These are phyloP conservation scores for Adansonia grandidieri DNA, from an alignment of 441 rosid species.

Conservation along the genomic window DNA sequence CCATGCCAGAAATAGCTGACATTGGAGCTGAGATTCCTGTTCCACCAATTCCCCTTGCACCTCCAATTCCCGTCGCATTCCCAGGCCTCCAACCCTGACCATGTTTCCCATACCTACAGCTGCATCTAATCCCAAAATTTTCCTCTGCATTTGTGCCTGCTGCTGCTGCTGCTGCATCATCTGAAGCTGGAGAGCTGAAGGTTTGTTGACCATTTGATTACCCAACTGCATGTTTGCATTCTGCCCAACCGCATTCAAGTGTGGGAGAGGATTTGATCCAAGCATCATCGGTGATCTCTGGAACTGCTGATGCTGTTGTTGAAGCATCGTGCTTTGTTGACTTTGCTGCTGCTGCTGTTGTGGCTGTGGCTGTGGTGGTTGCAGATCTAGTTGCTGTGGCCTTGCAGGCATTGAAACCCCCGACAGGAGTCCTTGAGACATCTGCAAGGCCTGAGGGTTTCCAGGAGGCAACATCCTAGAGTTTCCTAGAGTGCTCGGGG, in stretches of 20 bases:
- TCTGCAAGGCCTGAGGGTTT: constrained; percentile 72
- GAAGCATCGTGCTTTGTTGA: constrained; percentile 62
- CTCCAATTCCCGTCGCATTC: constrained; percentile 67
- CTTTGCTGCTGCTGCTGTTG: constrained; percentile 48
- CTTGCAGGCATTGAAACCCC: constrained; percentile 73
- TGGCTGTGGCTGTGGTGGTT: constrained; percentile 39
- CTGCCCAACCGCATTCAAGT: constrained; percentile 66
- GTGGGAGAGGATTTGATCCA: constrained; percentile 64
- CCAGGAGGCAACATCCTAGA: constrained; percentile 77
- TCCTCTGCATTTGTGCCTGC: constrained; percentile 65
- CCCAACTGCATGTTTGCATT: constrained; percentile 75
- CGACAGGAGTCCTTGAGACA: constrained; percentile 73
- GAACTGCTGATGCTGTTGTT: constrained; percentile 76
- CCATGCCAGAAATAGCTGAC: constrained; percentile 59
- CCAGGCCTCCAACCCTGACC: constrained; percentile 64
- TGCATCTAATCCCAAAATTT: constrained; percentile 73
- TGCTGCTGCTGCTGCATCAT: constrained; percentile 43
- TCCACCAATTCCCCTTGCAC: constrained; percentile 76
- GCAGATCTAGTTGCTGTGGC: constrained; percentile 62
- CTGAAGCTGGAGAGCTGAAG: constrained; percentile 75
- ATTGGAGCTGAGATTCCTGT: constrained; percentile 76
- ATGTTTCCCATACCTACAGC: constrained; percentile 70
- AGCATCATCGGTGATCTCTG: constrained; percentile 75
- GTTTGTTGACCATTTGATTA: constrained; percentile 73
- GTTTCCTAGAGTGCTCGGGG: constrained; percentile 56